These are phyloP conservation scores for Boechera retrofracta DNA, from an alignment of 345 rosid species.

Conservation along the genomic window DNA sequence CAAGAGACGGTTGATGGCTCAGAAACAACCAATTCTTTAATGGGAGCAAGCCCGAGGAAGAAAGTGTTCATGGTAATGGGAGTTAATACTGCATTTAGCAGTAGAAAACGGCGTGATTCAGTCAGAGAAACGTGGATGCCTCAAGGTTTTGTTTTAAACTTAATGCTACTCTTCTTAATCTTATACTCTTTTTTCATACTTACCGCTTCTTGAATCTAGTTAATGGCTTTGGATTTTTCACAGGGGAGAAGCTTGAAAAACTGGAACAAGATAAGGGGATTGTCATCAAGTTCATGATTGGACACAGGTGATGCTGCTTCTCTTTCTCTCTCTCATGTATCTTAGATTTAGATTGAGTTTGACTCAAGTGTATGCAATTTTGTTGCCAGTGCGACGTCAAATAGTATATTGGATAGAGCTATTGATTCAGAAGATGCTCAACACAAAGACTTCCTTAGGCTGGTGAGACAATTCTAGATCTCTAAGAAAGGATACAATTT, in stretches of 20 bases:
- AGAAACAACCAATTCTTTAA: constrained; percentile 34
- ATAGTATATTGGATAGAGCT: constrained; percentile 93
- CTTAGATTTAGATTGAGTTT: background rate
- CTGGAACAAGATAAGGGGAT: constrained; percentile 92
- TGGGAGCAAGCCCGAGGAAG: constrained; percentile 47
- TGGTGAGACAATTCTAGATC: constrained; percentile 54
- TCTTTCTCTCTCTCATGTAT: background rate
- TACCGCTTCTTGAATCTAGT: constrained; percentile 5
- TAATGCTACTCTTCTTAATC: background rate
- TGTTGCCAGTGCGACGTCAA: constrained; percentile 85
- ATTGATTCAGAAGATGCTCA: constrained; percentile 96
- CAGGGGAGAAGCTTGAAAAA: constrained; percentile 82
- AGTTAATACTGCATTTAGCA: constrained; percentile 93
- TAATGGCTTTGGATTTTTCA: background rate
- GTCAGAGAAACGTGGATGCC: constrained; percentile 99
- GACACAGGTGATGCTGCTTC: constrained; percentile 68
- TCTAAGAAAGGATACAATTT: background rate
- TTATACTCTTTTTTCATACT: background rate
- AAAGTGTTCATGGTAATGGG: constrained; percentile 94
- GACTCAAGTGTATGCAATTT: constrained; percentile 21
- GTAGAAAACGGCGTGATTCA: constrained; percentile 97
- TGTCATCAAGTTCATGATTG: constrained; percentile 94
- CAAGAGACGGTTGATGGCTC: constrained; percentile 55
- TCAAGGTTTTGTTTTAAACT: constrained; percentile 58
- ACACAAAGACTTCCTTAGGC: constrained; percentile 96